phyloP scores from a whole-genome alignment of 2,329 filamentous ascomycete species.

The Tolypocladium endophyticum region DNA sequence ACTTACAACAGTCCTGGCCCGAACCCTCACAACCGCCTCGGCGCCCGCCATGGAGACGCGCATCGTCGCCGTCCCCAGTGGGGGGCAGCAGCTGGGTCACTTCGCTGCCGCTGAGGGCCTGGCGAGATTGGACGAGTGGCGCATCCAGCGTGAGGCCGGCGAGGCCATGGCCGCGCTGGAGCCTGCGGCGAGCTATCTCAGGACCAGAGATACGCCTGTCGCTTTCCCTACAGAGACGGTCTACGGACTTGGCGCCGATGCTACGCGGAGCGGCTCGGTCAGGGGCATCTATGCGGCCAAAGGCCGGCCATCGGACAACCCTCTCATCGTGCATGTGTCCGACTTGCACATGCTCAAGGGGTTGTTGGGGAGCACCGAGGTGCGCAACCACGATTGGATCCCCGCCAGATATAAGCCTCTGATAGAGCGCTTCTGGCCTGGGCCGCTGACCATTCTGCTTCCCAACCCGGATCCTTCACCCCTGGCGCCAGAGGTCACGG shows the following conservation, averaged over 20 bases:
- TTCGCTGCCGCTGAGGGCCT: slow-evolving; percentile 19
- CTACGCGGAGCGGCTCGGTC: slow-evolving; percentile 73
- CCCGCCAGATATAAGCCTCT: slow-evolving; percentile 69
- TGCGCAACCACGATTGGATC: slow-evolving; percentile 31
- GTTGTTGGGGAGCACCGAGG: slow-evolving; percentile 35
- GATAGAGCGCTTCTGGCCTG: slow-evolving; percentile 84
- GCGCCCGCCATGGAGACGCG: slow-evolving; percentile 27
- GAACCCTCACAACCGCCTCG: slow-evolving; percentile 2
- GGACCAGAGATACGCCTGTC: slow-evolving; percentile 61
- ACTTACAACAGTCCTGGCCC: slow-evolving; percentile 15
- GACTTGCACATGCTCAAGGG: slow-evolving; percentile 66
- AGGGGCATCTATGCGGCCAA: slow-evolving; percentile 90
- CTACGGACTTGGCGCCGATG: slow-evolving; percentile 93
- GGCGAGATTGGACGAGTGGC: slow-evolving; percentile 31
- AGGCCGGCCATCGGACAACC: slow-evolving; percentile 84
- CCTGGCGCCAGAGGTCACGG: slow-evolving; percentile 86
- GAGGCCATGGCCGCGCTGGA: slow-evolving; percentile 34
- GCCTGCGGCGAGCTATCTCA: slow-evolving; percentile 57
- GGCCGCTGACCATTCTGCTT: slow-evolving; percentile 82
- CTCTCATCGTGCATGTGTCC: slow-evolving; percentile 84
- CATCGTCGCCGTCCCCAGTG: slow-evolving; percentile 23
- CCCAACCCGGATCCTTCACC: slow-evolving; percentile 59
- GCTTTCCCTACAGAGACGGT: slow-evolving; percentile 97
- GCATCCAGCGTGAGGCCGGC: slow-evolving; percentile 19
- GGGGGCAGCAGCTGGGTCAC: slow-evolving; percentile 19